Evolutionary conservation across 2,329 filamentous ascomycete species (phyloP).

Genomic region (Purpureocillium takamizusanense): DNA sequence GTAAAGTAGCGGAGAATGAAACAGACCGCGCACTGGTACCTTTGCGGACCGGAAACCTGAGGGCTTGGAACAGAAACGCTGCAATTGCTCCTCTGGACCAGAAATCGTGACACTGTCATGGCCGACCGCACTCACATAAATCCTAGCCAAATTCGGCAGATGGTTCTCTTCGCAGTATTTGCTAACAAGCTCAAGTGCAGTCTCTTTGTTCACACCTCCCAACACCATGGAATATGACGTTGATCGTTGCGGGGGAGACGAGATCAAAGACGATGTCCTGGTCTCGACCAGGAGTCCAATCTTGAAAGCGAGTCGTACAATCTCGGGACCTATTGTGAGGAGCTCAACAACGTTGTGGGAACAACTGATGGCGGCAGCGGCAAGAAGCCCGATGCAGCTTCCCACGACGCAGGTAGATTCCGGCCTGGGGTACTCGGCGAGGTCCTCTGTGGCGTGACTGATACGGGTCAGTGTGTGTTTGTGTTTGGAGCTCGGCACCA

Average conservation of each 20-base stretch:
- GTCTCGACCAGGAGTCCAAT: not conserved
- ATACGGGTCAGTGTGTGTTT: no score
- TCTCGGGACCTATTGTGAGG: not conserved
- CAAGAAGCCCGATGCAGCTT: conserved; percentile 2
- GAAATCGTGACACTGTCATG: not conserved
- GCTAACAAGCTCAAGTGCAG: not conserved
- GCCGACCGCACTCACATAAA: conserved; percentile 1
- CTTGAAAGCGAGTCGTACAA: conserved; percentile 1
- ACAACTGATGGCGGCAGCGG: conserved; percentile 1
- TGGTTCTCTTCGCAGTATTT: not conserved
- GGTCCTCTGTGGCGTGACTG: not conserved
- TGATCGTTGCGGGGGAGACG: not conserved
- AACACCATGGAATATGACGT: not conserved
- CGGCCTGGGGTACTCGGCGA: not conserved
- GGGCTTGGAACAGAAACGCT: not conserved
- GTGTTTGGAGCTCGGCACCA: no score
- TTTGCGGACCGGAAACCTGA: not conserved
- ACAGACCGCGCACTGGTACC: not conserved
- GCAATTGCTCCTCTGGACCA: not conserved
- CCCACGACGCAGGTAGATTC: not conserved
- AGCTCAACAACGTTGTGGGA: conserved; percentile 1
- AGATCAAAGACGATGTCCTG: not conserved
- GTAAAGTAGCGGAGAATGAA: conserved; percentile 1
- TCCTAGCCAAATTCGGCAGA: not conserved
- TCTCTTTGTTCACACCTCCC: not conserved